Percentiles rank a stretch among this genome's conserved stretches.
Evolutionary conservation across 179 eudicot genomes (phyloP).

Genomic region (Heliamphora pulchella): DNA sequence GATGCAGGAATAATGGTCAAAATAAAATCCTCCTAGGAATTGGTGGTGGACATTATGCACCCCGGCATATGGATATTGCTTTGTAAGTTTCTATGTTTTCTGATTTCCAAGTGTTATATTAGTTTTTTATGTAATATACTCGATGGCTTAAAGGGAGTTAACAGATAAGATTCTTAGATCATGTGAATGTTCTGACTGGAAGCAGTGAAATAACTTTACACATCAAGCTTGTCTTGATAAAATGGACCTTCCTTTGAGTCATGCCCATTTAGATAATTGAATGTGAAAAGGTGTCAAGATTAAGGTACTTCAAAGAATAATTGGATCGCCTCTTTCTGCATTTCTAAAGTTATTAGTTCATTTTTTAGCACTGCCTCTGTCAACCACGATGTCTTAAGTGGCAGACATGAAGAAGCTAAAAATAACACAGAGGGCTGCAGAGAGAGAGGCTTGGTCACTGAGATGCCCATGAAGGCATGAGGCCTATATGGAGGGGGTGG

Average conservation of each 20-base stretch:
- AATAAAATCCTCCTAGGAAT: slow-evolving; percentile 55
- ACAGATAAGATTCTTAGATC: neutral
- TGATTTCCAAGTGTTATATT: neutral
- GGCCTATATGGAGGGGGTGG: no score
- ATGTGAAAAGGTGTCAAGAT: neutral
- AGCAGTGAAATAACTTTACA: neutral
- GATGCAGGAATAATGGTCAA: slow-evolving; percentile 38
- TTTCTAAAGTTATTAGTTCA: no score
- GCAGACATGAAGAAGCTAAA: no score
- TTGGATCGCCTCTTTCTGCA: no score
- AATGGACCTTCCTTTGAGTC: neutral
- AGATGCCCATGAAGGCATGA: no score
- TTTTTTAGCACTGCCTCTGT: no score
- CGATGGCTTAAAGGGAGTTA: neutral
- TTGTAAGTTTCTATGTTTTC: slow-evolving; percentile 32
- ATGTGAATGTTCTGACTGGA: neutral
- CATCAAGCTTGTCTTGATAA: neutral
- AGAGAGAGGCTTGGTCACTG: no score
- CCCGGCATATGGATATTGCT: slow-evolving; percentile 67
- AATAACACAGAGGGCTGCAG: no score
- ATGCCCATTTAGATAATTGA: neutral
- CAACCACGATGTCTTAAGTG: no score
- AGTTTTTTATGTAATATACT: neutral
- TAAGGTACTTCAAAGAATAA: neutral
- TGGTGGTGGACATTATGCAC: slow-evolving; percentile 84